These are phyloP conservation scores for Onygenales sp. DNA, from an alignment of 2,329 filamentous ascomycete genomes.

Conservation along the genomic window DNA sequence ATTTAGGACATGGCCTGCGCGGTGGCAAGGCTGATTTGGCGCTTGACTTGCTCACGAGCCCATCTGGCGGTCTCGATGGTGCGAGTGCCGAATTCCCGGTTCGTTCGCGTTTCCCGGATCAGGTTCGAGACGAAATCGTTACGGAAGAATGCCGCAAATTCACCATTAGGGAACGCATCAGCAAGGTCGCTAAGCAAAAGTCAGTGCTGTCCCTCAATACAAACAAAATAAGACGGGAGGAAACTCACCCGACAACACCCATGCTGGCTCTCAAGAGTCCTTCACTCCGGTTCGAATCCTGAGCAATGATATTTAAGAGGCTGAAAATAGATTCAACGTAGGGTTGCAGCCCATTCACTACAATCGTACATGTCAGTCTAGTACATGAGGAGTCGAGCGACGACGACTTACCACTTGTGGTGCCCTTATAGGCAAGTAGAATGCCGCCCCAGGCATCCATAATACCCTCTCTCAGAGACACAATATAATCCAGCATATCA, in stretches of 20 bases:
- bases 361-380: slow-evolving; percentile 9
- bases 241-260: slow-evolving; percentile 85
- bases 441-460: slow-evolving; percentile 99
- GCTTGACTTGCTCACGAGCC: slow-evolving; percentile 96
- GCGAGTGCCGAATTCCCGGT: slow-evolving; percentile 73
- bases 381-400: neutral
- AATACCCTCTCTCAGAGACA: slow-evolving; percentile 90
- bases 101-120: slow-evolving; percentile 84
- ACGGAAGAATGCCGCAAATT: slow-evolving; percentile 76
- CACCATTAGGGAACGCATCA: slow-evolving; percentile 84
- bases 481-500: slow-evolving; percentile 94
- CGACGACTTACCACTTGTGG: slow-evolving; percentile 26
- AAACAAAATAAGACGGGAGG: neutral
- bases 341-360: slow-evolving; percentile 61
- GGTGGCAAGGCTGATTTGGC: slow-evolving; percentile 48
- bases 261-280: slow-evolving; percentile 86
- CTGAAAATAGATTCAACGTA: slow-evolving; percentile 82
- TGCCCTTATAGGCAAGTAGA: slow-evolving; percentile 84
- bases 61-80: slow-evolving; percentile 93
- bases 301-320: slow-evolving; percentile 69
- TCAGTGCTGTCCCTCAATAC: slow-evolving; percentile 24
- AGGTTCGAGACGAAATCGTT: slow-evolving; percentile 82
- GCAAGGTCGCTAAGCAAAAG: slow-evolving; percentile 66
- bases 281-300: slow-evolving; percentile 83
- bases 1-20: slow-evolving; percentile 30